These are phyloP conservation scores for Solanum paucissectum DNA, from an alignment of 257 asterid genomes.

Conservation along the genomic window DNA sequence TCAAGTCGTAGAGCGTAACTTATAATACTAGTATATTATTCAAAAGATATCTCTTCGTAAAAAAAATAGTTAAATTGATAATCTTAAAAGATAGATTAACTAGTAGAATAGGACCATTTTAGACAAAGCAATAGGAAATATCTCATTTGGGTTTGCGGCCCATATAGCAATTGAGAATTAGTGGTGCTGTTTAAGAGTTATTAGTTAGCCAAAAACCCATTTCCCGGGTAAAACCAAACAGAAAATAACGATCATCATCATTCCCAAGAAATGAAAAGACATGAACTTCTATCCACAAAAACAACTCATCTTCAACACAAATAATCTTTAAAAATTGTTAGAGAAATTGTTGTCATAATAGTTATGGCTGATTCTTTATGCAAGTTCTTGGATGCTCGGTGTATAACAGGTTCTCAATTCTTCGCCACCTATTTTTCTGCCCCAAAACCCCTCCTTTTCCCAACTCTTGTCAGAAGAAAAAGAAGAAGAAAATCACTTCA, in stretches of 20 bases:
- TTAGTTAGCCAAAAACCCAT: background rate
- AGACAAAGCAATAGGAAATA: background rate
- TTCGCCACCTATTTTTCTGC: slow-evolving; percentile 16
- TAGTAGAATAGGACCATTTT: background rate
- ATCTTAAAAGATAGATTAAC: background rate
- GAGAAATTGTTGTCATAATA: background rate
- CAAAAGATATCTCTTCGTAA: background rate
- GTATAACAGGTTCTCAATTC: background rate
- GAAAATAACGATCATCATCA: background rate
- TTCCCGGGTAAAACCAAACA: background rate
- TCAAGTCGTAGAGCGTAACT: background rate
- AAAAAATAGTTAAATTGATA: background rate
- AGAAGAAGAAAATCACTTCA: slow-evolving; percentile 20
- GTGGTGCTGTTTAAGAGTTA: background rate
- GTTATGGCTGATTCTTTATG: slow-evolving; percentile 16
- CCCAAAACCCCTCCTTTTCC: slow-evolving; percentile 13
- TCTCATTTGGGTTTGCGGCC: background rate
- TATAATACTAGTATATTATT: background rate
- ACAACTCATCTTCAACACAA: background rate
- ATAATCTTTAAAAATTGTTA: background rate
- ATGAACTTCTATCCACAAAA: background rate
- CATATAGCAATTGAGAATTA: background rate
- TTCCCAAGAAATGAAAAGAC: background rate
- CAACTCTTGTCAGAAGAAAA: slow-evolving; percentile 12
- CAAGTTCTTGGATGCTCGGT: background rate